phyloP scores from a whole-genome alignment of 179 eudicot species.

The Camellia oleifera region DNA sequence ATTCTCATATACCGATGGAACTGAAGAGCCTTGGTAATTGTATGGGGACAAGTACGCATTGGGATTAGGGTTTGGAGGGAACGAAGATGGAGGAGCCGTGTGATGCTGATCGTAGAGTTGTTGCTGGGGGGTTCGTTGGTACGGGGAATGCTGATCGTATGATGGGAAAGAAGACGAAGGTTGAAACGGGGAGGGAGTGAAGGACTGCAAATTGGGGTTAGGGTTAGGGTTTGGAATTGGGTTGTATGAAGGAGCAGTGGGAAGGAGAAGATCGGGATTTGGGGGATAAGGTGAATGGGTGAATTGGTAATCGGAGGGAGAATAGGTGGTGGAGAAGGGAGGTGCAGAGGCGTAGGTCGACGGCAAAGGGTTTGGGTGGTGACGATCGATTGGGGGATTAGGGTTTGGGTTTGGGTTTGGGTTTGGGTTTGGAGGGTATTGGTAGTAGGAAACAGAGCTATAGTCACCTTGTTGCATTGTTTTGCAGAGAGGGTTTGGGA shows the following conservation, averaged over 20 bases:
- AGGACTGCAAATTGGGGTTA: slow-evolving; percentile 22
- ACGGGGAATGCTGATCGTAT: slow-evolving; percentile 26
- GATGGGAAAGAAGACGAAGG: slow-evolving; percentile 30
- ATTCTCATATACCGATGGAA: slow-evolving; percentile 18
- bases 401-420: slow-evolving; percentile 26
- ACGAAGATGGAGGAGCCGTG: slow-evolving; percentile 23
- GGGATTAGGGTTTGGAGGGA: slow-evolving; percentile 20
- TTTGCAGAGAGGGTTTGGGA: slow-evolving; percentile 5
- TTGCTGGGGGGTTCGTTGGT: slow-evolving; percentile 25
- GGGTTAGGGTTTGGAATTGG: slow-evolving; percentile 22
- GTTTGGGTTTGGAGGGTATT: slow-evolving; percentile 27
- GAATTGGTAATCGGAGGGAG: slow-evolving; percentile 27
- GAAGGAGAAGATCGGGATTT: slow-evolving; percentile 45
- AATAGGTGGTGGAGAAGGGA: slow-evolving; percentile 39
- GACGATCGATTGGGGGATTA: slow-evolving; percentile 21
- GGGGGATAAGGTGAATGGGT: slow-evolving; percentile 26
- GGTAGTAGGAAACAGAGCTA: slow-evolving; percentile 31
- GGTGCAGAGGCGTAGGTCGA: slow-evolving; percentile 68
- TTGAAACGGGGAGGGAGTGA: slow-evolving; percentile 23
- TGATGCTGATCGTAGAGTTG: slow-evolving; percentile 42
- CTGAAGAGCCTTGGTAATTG: slow-evolving; percentile 15
- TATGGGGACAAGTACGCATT: slow-evolving; percentile 6
- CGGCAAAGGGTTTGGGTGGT: slow-evolving; percentile 29
- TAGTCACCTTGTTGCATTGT: slow-evolving; percentile 52
- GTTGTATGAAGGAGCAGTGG: slow-evolving; percentile 48